Conservation (phyloP, 768 basidiomycete genomes). For the Hericium rajendrae region DNA sequence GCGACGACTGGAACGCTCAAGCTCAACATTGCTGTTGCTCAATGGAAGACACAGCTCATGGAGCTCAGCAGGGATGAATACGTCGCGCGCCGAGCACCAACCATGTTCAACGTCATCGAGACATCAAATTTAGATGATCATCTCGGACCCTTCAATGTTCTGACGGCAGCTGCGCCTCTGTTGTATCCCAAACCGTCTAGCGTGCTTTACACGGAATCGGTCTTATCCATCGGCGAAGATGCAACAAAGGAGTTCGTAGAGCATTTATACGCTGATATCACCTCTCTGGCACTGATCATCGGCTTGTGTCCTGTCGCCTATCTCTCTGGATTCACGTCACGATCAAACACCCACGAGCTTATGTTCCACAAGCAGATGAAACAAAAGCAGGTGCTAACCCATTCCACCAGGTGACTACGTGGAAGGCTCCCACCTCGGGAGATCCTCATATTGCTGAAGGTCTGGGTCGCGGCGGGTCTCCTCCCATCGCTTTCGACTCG, state of each 20-base stretch:
- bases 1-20: not conserved
- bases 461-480: not conserved
- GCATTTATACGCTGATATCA: not conserved
- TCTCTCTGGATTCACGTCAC: not conserved
- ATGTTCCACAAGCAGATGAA: not conserved
- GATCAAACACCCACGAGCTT: not conserved
- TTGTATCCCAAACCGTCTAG: constrained; percentile 20
- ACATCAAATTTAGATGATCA: constrained; percentile 42
- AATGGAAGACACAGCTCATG: constrained; percentile 25
- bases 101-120: constrained; percentile 36
- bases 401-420: not conserved
- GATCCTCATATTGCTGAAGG: not conserved
- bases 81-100: constrained; percentile 19
- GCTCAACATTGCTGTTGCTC: constrained; percentile 19
- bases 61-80: constrained; percentile 21
- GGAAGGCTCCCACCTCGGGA: constrained; percentile 5
- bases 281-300: not conserved
- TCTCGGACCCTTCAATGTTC: constrained; percentile 36
- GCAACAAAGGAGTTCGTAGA: constrained; percentile 4
- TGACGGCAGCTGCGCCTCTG: constrained; percentile 29
- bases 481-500: constrained; percentile 18
- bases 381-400: not conserved
- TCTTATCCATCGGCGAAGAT: constrained; percentile 23
- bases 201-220: constrained; percentile 33
- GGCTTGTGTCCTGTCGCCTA: not conserved